Percentiles rank a stretch among this genome's conserved stretches.
phyloP scores from a whole-genome alignment of 2,329 filamentous ascomycete genomes.

The Tolypocladium cylindrosporum region DNA sequence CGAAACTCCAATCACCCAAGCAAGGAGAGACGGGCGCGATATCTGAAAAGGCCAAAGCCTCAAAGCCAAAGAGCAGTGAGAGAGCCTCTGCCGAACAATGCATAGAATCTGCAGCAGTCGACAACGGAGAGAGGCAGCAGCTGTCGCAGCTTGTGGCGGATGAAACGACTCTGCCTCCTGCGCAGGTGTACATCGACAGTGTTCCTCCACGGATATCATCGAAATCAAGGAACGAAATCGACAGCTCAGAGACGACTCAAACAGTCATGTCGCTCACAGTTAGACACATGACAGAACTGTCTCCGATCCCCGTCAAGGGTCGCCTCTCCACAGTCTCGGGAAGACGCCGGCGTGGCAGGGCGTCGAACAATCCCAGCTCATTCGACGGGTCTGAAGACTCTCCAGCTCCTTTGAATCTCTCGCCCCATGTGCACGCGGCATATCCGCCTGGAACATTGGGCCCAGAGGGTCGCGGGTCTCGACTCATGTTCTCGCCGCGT shows the following conservation, averaged over 20 bases:
- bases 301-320: not conserved
- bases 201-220: constrained; percentile 11
- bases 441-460: not conserved
- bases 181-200: constrained; percentile 4
- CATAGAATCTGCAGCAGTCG: not conserved
- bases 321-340: not conserved
- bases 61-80: not conserved
- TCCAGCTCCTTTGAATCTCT: not conserved
- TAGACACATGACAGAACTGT: not conserved
- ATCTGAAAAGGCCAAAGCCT: not conserved
- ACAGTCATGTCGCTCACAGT: not conserved
- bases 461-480: not conserved
- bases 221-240: not conserved
- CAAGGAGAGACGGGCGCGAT: too few species aligned
- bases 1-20: not conserved
- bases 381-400: not conserved
- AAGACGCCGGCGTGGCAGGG: not conserved
- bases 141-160: not conserved
- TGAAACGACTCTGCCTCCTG: not conserved
- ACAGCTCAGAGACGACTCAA: not conserved
- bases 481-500: not conserved
- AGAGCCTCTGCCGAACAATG: not conserved
- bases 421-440: not conserved
- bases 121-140: not conserved
- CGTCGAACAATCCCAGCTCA: not conserved